Evolutionary conservation across 2,329 filamentous ascomycete species (phyloP).

Genomic region (Trichocomaceae sp.): DNA sequence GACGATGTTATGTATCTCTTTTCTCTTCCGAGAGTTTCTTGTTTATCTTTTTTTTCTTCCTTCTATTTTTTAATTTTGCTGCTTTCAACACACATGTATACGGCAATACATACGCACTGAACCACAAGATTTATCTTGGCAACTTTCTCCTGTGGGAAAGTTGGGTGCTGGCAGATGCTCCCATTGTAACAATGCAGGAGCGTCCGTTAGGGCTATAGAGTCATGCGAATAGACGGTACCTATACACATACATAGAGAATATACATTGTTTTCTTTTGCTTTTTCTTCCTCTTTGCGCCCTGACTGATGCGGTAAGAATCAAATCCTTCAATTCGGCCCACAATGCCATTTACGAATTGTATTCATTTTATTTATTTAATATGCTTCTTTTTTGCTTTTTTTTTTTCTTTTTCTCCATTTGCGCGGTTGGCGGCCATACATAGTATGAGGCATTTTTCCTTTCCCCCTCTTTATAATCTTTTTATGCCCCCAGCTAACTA

Average conservation of each 20-base stretch:
- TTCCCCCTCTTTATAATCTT: not conserved
- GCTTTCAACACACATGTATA: not conserved
- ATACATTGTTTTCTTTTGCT: not conserved
- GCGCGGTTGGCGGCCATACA: not conserved
- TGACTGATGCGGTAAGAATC: too few relatives aligned
- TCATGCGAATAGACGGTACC: conserved; percentile 8
- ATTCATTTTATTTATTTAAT: too few relatives aligned
- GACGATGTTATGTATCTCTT: not conserved
- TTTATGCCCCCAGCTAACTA: not conserved
- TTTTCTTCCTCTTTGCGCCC: not conserved
- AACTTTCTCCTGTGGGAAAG: conserved; percentile 1
- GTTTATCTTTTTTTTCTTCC: too few relatives aligned
- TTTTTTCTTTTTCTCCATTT: not conserved
- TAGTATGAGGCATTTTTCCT: conserved; percentile 11
- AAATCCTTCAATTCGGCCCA: too few relatives aligned
- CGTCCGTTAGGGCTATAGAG: conserved; percentile 8
- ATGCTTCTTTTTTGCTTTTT: not conserved
- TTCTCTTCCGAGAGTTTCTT: not conserved
- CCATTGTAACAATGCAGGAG: too few relatives aligned
- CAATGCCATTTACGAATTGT: not conserved
- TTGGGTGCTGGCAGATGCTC: conserved; percentile 3
- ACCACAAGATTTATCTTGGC: conserved; percentile 7
- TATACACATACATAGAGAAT: conserved; percentile 1
- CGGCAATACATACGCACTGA: conserved; percentile 2
- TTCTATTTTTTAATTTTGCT: not conserved